These are phyloP conservation scores for Omphalotus guepiniiformis DNA, from an alignment of 768 basidiomycete genomes.

Conservation along the genomic window DNA sequence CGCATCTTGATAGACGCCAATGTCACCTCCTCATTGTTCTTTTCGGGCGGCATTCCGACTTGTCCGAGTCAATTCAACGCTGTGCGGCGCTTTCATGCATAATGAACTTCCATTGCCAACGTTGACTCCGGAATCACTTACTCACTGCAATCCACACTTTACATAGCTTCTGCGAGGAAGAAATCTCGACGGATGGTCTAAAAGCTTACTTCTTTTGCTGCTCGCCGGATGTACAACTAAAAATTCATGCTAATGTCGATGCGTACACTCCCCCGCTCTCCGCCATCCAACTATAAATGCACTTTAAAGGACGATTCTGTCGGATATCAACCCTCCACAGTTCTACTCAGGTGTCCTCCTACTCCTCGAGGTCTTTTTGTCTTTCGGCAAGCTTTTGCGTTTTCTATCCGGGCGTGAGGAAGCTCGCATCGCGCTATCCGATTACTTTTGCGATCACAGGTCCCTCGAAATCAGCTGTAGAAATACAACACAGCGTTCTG, in stretches of 20 bases:
- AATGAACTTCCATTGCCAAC: background rate
- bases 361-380: background rate
- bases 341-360: background rate
- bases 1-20: background rate
- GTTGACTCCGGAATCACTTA: background rate
- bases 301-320: slow-evolving; percentile 1
- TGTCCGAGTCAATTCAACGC: background rate
- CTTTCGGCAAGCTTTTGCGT: background rate
- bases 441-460: too few relatives aligned
- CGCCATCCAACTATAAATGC: background rate
- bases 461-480: too few relatives aligned
- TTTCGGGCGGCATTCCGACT: background rate
- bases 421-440: too few relatives aligned
- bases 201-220: slow-evolving; percentile 2
- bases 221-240: background rate
- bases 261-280: background rate
- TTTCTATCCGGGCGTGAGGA: too few relatives aligned
- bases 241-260: background rate
- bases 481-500: too few relatives aligned
- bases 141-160: background rate
- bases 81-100: background rate
- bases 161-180: slow-evolving; percentile 3
- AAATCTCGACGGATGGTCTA: slow-evolving; percentile 3
- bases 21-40: background rate
- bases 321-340: background rate